Evolutionary conservation across 2,329 filamentous ascomycete species (phyloP), one percentile per base, ranked within the genome.

Genomic region (Beauveria bassiana): DNA sequence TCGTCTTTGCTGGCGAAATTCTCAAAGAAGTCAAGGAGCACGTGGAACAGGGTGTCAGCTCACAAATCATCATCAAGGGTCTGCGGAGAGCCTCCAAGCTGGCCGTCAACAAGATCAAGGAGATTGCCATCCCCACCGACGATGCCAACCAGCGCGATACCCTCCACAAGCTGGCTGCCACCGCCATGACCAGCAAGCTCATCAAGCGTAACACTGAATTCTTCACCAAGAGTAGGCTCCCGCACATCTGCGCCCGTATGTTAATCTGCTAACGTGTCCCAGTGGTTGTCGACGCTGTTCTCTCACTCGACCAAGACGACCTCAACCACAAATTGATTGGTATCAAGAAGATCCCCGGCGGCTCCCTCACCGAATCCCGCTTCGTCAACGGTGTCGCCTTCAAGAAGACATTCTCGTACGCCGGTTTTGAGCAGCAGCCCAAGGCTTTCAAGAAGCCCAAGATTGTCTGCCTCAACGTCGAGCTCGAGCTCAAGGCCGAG

Each of bases 401-500:
- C 83, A 98, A 98, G 82, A 99, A 99, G 86, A 99, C 95, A 5
- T 99, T 99, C 77, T 93, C 93, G 57, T 99, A 99, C 73, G 95
- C 95, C 69, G 95, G 95, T 72, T 99, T 99, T 78, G 95, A 99
- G 79, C 95, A 99, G 79, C 95, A 99, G 79, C 95, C 95, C 67
- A 99, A 99, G 79, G 87, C 85, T 8, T 98, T 99, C 81, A 86
- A 84, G 73, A 86, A 96, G 77, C 95, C 95, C 64, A 96, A 96
- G 82, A 96, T 99, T 68, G 90, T 97, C 64, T 98, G 93, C 77
- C 79, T 99, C 69, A 99, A 98, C 74, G 95, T 99, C 68, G 95
- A 99, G 78, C 83, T 99, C 64, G 95, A 99, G 79, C 82, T 99
- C 69, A 99, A 99, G 86, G 93, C 91, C 65, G 95, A 99, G 77